Evolutionary conservation across 305 asterid species (phyloP).

Genomic region (Plantago rigida): DNA sequence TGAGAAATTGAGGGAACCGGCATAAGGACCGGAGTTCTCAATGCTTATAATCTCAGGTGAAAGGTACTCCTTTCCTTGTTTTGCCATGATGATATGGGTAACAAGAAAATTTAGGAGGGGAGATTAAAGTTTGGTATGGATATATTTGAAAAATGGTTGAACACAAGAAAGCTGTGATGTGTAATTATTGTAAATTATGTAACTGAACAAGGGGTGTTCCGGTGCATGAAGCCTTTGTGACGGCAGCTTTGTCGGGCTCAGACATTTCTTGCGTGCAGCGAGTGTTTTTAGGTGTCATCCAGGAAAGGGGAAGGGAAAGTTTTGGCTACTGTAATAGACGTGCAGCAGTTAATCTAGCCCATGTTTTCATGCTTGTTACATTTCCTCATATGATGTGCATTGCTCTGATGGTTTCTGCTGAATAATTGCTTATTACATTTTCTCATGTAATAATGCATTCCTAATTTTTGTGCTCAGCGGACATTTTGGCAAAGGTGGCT

Average conservation of each 20-base stretch:
- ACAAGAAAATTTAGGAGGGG: neutral
- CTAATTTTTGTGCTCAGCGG: too few species aligned
- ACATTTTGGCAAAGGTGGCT: too few species aligned
- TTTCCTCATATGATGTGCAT: too few species aligned
- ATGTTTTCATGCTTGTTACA: too few species aligned
- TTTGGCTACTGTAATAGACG: too few species aligned
- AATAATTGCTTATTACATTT: too few species aligned
- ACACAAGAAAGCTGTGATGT: neutral
- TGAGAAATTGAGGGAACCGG: conserved; percentile 42
- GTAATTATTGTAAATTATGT: conserved; percentile 12
- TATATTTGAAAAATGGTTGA: neutral
- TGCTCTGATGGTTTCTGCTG: too few species aligned
- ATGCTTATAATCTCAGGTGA: conserved; percentile 46
- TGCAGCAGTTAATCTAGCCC: too few species aligned
- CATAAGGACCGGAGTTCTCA: conserved; percentile 42
- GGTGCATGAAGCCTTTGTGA: conserved; percentile 35
- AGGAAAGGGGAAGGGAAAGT: too few species aligned
- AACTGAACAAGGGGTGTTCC: conserved; percentile 27
- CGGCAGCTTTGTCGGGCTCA: conserved; percentile 26
- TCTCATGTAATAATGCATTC: too few species aligned
- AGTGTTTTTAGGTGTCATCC: conserved; percentile 7
- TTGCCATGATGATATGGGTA: conserved; percentile 28
- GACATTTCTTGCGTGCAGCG: conserved; percentile 17
- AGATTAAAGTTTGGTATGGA: conserved; percentile 10
- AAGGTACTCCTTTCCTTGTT: conserved; percentile 30